Evolutionary conservation across 2,329 filamentous ascomycete species (phyloP).

Genomic region (Fusarium phyllophilum): DNA sequence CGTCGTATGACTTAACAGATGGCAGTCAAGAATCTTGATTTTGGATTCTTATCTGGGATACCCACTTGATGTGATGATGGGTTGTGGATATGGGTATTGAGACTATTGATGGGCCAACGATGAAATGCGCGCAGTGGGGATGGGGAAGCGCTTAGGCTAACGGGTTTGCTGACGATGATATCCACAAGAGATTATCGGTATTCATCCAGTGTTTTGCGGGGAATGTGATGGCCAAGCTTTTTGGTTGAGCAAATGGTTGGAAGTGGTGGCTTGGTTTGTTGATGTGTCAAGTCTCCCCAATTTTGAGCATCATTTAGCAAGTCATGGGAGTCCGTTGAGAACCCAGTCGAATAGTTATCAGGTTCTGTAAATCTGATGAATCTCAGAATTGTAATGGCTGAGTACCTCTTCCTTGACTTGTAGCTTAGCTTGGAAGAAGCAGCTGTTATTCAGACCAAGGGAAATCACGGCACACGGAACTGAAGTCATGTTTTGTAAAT

Average conservation of each 20-base stretch:
- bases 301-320: rapidly evolving
- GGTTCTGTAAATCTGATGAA: background rate
- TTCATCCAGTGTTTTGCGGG: background rate
- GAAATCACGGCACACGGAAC: no score
- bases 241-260: background rate
- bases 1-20: background rate
- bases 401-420: rapidly evolving
- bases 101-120: background rate
- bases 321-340: background rate
- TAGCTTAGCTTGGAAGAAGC: no score
- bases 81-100: background rate
- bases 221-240: background rate
- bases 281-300: background rate
- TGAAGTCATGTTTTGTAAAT: background rate
- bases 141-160: background rate
- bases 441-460: no score
- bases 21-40: background rate
- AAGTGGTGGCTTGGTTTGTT: background rate
- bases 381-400: rapidly evolving
- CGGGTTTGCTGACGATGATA: background rate
- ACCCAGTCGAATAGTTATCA: background rate
- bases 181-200: background rate
- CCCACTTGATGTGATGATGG: background rate
- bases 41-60: background rate
- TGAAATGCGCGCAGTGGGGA: background rate